Evolutionary conservation across 2,329 filamentous ascomycete genomes (phyloP).

Genomic region (Elsinoe australis): DNA sequence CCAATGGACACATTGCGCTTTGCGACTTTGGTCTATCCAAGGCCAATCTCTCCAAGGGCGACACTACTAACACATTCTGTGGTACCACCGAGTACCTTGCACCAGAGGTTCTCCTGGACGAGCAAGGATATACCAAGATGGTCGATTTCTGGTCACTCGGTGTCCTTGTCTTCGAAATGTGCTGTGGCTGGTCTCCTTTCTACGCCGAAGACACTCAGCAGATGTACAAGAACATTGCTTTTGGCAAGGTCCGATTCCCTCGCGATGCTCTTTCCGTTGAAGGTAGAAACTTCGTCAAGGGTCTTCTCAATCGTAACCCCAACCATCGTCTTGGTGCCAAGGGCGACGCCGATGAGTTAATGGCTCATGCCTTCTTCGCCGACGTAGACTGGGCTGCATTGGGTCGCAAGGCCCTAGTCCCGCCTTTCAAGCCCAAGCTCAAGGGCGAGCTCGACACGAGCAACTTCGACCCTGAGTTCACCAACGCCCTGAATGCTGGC

Average conservation of each 20-base stretch:
- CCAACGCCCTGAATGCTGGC: constrained; percentile 80
- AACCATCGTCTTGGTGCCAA: constrained; percentile 88
- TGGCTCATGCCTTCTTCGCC: constrained; percentile 86
- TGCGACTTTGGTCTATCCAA: constrained; percentile 98
- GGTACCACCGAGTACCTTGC: constrained; percentile 97
- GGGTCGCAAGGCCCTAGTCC: constrained; percentile 82
- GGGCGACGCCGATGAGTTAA: constrained; percentile 86
- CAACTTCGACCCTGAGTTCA: constrained; percentile 98
- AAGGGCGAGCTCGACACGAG: constrained; percentile 94
- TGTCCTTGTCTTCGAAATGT: constrained; percentile 98
- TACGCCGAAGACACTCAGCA: constrained; percentile 98
- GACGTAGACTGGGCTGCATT: constrained; percentile 91
- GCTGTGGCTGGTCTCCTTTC: constrained; percentile 98
- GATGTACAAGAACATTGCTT: constrained; percentile 99
- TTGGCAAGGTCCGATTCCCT: constrained; percentile 95
- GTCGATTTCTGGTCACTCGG: constrained; percentile 99
- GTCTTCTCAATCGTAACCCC: constrained; percentile 90
- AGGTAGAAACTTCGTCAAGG: constrained; percentile 96
- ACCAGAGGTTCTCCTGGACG: constrained; percentile 88
- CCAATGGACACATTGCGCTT: constrained; percentile 93
- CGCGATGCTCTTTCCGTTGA: constrained; percentile 90
- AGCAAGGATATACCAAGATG: constrained; percentile 99
- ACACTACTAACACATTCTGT: constrained; percentile 98
- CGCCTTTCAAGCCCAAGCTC: constrained; percentile 95
- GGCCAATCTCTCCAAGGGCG: constrained; percentile 92